These are phyloP conservation scores for Seminavis robusta DNA, from an alignment of 108 stramenopile genomes.

Conservation along the genomic window DNA sequence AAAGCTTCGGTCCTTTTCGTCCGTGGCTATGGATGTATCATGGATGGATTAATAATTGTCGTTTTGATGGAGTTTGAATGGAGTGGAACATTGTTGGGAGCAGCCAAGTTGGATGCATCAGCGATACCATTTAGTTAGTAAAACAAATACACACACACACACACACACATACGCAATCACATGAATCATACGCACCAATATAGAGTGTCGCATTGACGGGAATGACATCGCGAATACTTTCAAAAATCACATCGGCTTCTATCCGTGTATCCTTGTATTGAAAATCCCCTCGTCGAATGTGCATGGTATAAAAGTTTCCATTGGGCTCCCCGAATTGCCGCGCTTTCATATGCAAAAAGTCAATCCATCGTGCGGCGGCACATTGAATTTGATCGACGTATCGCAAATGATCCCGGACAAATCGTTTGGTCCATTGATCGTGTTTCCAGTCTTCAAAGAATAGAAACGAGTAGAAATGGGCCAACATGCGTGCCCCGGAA, in stretches of 20 bases:
- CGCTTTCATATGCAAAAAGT: constrained; percentile 54
- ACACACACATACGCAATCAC: too few relatives aligned
- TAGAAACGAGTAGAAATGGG: constrained; percentile 82
- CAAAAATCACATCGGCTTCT: constrained; percentile 24
- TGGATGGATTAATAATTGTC: too few relatives aligned
- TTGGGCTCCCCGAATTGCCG: constrained; percentile 25
- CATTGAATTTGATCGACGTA: constrained; percentile 88
- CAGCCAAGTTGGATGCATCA: too few relatives aligned
- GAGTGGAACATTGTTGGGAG: constrained; percentile 53
- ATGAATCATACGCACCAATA: too few relatives aligned
- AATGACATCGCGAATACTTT: constrained; percentile 23
- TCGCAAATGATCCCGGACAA: constrained; percentile 82
- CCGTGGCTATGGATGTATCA: constrained; percentile 81
- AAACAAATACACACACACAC: too few relatives aligned
- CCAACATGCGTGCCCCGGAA: constrained; percentile 58
- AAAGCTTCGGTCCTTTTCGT: constrained; percentile 69
- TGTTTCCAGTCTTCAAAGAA: constrained; percentile 85
- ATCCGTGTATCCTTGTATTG: constrained; percentile 48
- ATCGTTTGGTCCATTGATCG: constrained; percentile 69
- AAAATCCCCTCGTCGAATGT: constrained; percentile 83
- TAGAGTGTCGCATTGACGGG: constrained; percentile 54
- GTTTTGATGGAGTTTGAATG: too few relatives aligned
- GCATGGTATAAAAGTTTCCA: constrained; percentile 74
- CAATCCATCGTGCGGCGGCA: constrained; percentile 76
- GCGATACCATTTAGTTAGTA: too few relatives aligned